These are phyloP conservation scores for Hypoxylon rickii DNA, from an alignment of 495 filamentous ascomycete genomes.

Conservation along the genomic window DNA sequence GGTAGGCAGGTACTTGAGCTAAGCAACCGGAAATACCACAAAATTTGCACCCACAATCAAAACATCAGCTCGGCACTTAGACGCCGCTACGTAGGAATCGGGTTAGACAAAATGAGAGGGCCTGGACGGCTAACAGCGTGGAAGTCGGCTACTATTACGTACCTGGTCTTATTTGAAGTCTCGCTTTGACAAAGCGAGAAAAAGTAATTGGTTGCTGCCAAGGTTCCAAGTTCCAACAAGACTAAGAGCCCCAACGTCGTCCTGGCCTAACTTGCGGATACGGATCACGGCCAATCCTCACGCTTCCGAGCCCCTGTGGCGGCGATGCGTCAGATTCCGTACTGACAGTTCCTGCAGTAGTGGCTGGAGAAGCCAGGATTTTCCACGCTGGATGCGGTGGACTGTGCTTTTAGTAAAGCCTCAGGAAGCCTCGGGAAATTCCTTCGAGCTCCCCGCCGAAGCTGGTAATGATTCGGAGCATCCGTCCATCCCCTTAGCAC, in stretches of 20 bases:
- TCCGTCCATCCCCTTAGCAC: no score
- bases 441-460: conserved; percentile 6
- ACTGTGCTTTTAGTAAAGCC: conserved; percentile 10
- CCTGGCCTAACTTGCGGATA: neutral
- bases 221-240: no score
- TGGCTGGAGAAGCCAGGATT: conserved; percentile 20
- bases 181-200: neutral
- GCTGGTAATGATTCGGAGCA: conserved; percentile 9
- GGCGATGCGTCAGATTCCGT: conserved; percentile 14
- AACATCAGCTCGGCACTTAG: conserved; percentile 25
- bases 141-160: neutral
- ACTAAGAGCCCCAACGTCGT: conserved; percentile 1
- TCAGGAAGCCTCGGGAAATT: conserved; percentile 4
- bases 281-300: conserved; percentile 4
- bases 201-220: no score
- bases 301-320: conserved; percentile 22
- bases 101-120: neutral
- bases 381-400: neutral
- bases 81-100: conserved; percentile 8
- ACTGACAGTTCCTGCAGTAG: conserved; percentile 33
- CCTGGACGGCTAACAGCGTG: neutral
- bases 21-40: conserved; percentile 8
- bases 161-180: neutral
- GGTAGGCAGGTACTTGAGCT: no score
- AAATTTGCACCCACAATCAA: conserved; percentile 15